Evolutionary conservation across 2,329 filamentous ascomycete species (phyloP).

Genomic region (Monosporascus sp.): DNA sequence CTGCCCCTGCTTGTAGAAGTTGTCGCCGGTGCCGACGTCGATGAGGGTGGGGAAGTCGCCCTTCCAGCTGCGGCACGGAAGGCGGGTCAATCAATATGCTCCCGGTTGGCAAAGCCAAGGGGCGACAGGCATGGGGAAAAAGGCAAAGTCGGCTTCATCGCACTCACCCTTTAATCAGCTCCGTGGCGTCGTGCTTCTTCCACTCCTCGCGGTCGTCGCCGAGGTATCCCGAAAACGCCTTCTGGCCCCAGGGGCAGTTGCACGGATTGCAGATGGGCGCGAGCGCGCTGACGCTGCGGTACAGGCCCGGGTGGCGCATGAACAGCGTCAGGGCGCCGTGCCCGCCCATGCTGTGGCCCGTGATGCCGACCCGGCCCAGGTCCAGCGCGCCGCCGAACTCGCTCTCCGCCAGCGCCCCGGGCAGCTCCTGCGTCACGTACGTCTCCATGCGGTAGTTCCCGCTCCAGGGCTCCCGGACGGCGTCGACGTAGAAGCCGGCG

Average conservation of each 20-base stretch:
- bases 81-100: too few species aligned
- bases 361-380: slow-evolving; percentile 66
- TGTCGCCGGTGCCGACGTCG: slow-evolving; percentile 90
- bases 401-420: slow-evolving; percentile 61
- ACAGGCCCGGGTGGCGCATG: slow-evolving; percentile 84
- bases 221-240: slow-evolving; percentile 90
- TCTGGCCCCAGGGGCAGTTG: slow-evolving; percentile 88
- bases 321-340: slow-evolving; percentile 91
- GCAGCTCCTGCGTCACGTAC: slow-evolving; percentile 89
- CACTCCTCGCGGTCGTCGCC: slow-evolving; percentile 71
- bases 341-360: slow-evolving; percentile 95
- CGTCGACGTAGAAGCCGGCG: slow-evolving; percentile 93
- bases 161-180: slow-evolving; percentile 63
- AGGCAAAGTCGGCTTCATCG: too few species aligned
- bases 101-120: too few species aligned
- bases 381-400: slow-evolving; percentile 68
- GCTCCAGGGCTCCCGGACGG: slow-evolving; percentile 67
- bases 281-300: slow-evolving; percentile 84
- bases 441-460: slow-evolving; percentile 89
- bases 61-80: slow-evolving; percentile 32
- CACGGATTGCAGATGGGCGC: slow-evolving; percentile 84
- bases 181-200: slow-evolving; percentile 87
- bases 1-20: slow-evolving; percentile 93
- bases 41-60: slow-evolving; percentile 69
- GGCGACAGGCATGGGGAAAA: too few species aligned